Evolutionary conservation across 495 filamentous ascomycete species (phyloP).

Genomic region (Viridothelium virens): DNA sequence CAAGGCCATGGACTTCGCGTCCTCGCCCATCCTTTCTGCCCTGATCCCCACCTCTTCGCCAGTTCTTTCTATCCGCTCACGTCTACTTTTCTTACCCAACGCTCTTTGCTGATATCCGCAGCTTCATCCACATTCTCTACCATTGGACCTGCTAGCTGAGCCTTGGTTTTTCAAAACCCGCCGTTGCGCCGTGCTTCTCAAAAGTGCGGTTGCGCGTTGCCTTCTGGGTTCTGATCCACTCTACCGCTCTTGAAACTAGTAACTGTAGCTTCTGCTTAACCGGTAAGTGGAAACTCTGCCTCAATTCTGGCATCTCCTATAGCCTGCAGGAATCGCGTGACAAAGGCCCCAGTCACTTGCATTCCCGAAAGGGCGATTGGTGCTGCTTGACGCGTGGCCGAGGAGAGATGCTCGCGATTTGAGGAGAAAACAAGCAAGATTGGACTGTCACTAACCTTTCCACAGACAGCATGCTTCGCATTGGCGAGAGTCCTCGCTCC

Average conservation of each 20-base stretch:
- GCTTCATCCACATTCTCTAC: constrained; percentile 7
- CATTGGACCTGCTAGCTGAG: background rate
- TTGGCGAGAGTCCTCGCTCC: constrained; percentile 8
- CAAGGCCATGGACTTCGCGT: background rate
- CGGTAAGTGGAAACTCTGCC: background rate
- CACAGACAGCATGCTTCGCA: background rate
- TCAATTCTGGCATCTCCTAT: too few relatives aligned
- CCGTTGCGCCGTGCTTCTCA: background rate
- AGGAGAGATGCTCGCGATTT: background rate
- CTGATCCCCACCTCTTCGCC: background rate
- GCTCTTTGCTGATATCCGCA: background rate
- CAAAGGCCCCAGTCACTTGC: background rate
- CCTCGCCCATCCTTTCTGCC: background rate
- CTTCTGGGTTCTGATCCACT: too few relatives aligned
- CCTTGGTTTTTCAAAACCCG: background rate
- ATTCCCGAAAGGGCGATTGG: background rate
- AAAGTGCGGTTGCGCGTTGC: background rate
- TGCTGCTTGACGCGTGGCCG: background rate
- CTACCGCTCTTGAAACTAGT: background rate
- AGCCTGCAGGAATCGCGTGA: background rate
- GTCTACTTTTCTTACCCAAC: constrained; percentile 7
- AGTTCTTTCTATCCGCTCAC: background rate
- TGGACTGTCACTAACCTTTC: background rate
- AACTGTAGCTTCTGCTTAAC: background rate
- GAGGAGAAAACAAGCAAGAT: background rate